Evolutionary conservation across 1,284 basidiomycete species (phyloP), one percentile per base, ranked within the genome.

Genomic region (Cryptococcus sp.): DNA sequence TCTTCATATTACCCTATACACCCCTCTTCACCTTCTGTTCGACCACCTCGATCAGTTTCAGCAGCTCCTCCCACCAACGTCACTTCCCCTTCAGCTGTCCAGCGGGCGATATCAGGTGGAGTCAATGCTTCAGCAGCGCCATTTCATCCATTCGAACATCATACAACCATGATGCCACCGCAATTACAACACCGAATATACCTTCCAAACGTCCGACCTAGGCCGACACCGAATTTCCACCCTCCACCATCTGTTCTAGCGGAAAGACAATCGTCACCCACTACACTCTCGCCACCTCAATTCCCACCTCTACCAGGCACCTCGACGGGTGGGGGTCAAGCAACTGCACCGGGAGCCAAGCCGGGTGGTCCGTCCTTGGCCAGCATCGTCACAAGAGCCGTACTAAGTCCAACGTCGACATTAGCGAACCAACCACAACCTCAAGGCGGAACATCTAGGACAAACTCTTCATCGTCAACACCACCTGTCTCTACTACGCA

Each of bases 151-250:
- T 19, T 22, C 7, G n/a, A 43, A 2, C 67, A 71, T 28, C 69
- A 72, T 47, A 76, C 70, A 1, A 68, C 73, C 0, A 58, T 76
- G 24, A 69, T 73, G 54, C 73, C 72, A 2, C 72, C 73, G 5
- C 69, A 71, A 48, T 58, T 74, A 13, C 74, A 76, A 60, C 74
- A 76, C 56, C 60, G 74, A 3, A 76, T 74, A 23, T 76, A 73
- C 34, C 64, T 74, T 4, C 73, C 71, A 9, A 64, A 62, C 16
- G 62, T 66, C n/a, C 64, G 69, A 31, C 69, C 71, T 7, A 60
- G 69, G 36, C 67, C 66, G 9, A 54, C 62, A 4, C 71, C 67
- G 3, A 70, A 63, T 46, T 70, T 70, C 58, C 69, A 71, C 52
- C 70, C 69, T 10, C 69, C 68, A 10, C 70, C 67, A 14, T 59